A percentile compares a stretch with the other conserved stretches of the same genome.
phyloP scores from a whole-genome alignment of 345 rosid species.

The Lepidium didymum region DNA sequence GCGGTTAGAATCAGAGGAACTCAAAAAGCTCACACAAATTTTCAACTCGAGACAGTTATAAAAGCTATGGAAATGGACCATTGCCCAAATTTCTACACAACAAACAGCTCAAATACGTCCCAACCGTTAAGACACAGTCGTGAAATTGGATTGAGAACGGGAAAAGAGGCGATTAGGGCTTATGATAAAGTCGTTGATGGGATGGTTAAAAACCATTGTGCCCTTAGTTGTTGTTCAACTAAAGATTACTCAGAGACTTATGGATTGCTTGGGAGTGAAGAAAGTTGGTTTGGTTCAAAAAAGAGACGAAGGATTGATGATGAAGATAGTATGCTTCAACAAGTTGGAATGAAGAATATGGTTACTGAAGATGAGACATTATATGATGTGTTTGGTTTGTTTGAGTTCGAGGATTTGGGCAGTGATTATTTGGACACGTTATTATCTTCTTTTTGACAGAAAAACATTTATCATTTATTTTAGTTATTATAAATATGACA shows the following conservation, averaged over 20 bases:
- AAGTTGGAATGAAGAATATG: slow-evolving; percentile 36
- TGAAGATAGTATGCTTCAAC: slow-evolving; percentile 7
- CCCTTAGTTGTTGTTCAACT: background rate
- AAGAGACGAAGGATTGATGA: slow-evolving; percentile 14
- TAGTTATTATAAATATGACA: background rate
- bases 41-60: slow-evolving; percentile 49
- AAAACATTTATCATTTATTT: background rate
- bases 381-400: slow-evolving; percentile 32
- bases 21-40: slow-evolving; percentile 54
- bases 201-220: background rate
- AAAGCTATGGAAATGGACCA: slow-evolving; percentile 35
- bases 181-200: slow-evolving; percentile 2
- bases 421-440: slow-evolving; percentile 61
- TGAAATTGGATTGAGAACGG: background rate
- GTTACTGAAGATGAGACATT: slow-evolving; percentile 7
- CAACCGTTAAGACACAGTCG: background rate
- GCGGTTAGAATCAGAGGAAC: slow-evolving; percentile 74
- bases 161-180: background rate
- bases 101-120: background rate
- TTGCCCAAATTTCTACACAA: background rate
- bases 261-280: slow-evolving; percentile 13
- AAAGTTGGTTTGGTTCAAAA: slow-evolving; percentile 13
- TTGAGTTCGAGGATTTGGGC: slow-evolving; percentile 68
- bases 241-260: background rate
- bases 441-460: slow-evolving; percentile 44